Evolutionary conservation across 192 early-diverging fungal genomes (phyloP), one percentile per base, ranked within the genome.

Genomic region (Geranomyces michiganensis): DNA sequence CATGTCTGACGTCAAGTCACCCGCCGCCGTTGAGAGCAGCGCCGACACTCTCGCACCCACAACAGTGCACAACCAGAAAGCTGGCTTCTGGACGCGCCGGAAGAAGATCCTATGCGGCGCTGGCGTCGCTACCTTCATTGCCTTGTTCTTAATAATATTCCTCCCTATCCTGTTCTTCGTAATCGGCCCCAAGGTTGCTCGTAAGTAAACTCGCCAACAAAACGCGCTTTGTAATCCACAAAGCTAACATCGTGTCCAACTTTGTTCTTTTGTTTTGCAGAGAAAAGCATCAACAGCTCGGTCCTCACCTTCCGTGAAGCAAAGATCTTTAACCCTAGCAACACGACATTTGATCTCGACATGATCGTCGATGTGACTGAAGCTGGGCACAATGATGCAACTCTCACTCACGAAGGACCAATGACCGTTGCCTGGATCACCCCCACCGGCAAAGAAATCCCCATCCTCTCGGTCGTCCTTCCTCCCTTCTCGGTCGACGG

Each of bases 371-470:
- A 63, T 30, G 75, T 80, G 49, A 49, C 62, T 58, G 71, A 80
- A 22, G 78, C 74, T 29, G 75, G 75, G 17, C 22, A 48, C 67
- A 56, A 64, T 24, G 31, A 76, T 8, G 78, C 78, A 6, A 67
- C 62, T 15, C 56, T 80, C 29, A 70, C 59, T 7, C 58, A 77
- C 47, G 51, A 70, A 14, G 24, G 15, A 14, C 67, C 70, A 15
- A 44, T 76, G 8, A 65, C 44, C 30, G 75, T 80, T 12, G 76
- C 32, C 43, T 80, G 78, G 78, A 43, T 70, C 27, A 17, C 6
- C 36, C 68, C 68, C 4, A 44, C 9, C 24, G 29, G 15, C 6
- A 64, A 62, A 10, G 49, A 73, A 32, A 48, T 65, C 10, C 71
- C 67, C 4, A 49, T 80, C 53, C 71, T 75, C 43, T 47, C 48